These are phyloP conservation scores for Ampelomyces quisqualis DNA, from an alignment of 2,329 filamentous ascomycete genomes.

Conservation along the genomic window DNA sequence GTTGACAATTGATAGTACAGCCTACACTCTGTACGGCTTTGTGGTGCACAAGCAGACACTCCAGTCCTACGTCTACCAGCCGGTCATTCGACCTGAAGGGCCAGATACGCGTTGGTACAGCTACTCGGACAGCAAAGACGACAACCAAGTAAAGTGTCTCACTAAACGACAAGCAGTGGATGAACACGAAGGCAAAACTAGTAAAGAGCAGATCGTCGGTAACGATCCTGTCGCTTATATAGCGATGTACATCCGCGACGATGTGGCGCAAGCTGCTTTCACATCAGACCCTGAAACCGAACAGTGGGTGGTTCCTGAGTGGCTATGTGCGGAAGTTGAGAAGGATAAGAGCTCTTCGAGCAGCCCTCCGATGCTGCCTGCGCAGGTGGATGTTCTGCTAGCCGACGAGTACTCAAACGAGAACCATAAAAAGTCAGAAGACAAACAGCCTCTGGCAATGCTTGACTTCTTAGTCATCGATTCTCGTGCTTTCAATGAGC, in stretches of 20 bases:
- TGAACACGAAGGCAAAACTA: slow-evolving; percentile 52
- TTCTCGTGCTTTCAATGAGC: slow-evolving; percentile 35
- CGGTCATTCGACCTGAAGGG: slow-evolving; percentile 60
- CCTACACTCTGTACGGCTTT: slow-evolving; percentile 61
- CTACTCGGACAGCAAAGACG: slow-evolving; percentile 56
- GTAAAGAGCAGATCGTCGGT: slow-evolving; percentile 40
- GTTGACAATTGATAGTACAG: slow-evolving; percentile 49
- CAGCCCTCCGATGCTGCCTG: slow-evolving; percentile 16
- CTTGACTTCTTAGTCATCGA: slow-evolving; percentile 38
- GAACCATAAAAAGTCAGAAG: not conserved
- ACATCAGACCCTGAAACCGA: slow-evolving; percentile 49
- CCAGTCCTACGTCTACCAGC: slow-evolving; percentile 60
- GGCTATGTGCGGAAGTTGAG: slow-evolving; percentile 37
- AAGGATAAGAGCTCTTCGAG: slow-evolving; percentile 21
- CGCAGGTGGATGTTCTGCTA: slow-evolving; percentile 8
- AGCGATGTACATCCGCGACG: slow-evolving; percentile 57
- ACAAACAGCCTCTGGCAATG: slow-evolving; percentile 8
- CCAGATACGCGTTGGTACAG: slow-evolving; percentile 59
- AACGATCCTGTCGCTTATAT: slow-evolving; percentile 57
- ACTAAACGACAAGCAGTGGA: slow-evolving; percentile 58
- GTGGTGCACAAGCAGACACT: slow-evolving; percentile 61
- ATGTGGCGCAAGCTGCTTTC: slow-evolving; percentile 43
- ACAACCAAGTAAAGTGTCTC: slow-evolving; percentile 58
- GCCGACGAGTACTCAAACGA: slow-evolving; percentile 7
- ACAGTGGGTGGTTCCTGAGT: slow-evolving; percentile 49